Evolutionary conservation across 495 filamentous ascomycete genomes (phyloP), one percentile per base, ranked within the genome.

Genomic region (Aspergillus avenaceus): DNA sequence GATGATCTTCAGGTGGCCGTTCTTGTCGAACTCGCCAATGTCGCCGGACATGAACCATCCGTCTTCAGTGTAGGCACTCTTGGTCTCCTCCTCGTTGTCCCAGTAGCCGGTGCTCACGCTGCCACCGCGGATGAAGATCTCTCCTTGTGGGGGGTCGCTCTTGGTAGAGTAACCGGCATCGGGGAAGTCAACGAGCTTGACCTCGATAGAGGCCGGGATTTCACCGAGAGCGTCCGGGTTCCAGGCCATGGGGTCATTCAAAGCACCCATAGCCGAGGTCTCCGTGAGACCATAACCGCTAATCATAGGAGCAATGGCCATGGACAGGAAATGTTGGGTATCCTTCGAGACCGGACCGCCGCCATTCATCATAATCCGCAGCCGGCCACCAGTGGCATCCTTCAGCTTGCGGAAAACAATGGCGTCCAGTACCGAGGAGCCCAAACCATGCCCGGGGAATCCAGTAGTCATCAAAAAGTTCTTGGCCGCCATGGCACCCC

Each of bases 41-140:
- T 97, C 91, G 43, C 91, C 91, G 31, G 91, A 95, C 84, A 85
- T 92, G 80, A 96, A 97, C 91, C 91, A 97, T 18, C 88, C 90
- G 61, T 90, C 91, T 8, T 79, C 74, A 21, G 84, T 81, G 46
- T 88, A 75, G 9, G 86, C 75, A 45, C 78, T 82, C 66, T 86
- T 82, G 38, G 88, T 96, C 72, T 96, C 90, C 64, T 89, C 76
- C 44, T 87, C 84, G 62, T 96, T 88, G 49, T 91, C 72, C 56
- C 84, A 89, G 72, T 97, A 97, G 29, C 80, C 80, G 13, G 72
- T 67, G 34, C 84, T 79, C 38, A 97, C 84, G 55, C 83, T 80
- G 24, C 77, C 80, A 46, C 91, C 91, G 29, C 90, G 88, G 56
- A 97, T 92, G 84, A 85, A 93, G 67, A 96, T 86, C 70, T 96